phyloP scores from a whole-genome alignment of 495 filamentous ascomycete species.

The Xylaria grammica region DNA sequence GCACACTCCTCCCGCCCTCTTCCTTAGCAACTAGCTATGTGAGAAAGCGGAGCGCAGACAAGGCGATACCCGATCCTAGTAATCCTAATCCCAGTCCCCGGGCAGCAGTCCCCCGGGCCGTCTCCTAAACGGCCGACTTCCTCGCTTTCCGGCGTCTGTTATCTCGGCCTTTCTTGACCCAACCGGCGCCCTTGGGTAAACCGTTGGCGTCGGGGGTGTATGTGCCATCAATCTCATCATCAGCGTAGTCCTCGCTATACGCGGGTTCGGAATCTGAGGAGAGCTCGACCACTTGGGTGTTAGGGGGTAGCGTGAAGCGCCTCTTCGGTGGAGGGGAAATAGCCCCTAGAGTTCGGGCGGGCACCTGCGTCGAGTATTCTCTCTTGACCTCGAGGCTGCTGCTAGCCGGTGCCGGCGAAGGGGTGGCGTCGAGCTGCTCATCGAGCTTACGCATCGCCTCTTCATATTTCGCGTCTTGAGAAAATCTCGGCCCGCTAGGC shows the following conservation, averaged over 20 bases:
- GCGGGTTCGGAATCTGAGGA: conserved; percentile 45
- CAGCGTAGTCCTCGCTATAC: conserved; percentile 47
- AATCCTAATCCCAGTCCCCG: neutral
- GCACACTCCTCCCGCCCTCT: too few species aligned
- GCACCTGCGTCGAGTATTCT: conserved; percentile 8
- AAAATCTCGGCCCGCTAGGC: neutral
- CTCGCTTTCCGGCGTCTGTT: neutral
- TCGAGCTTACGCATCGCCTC: conserved; percentile 19
- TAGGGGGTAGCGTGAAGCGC: conserved; percentile 40
- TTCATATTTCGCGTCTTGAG: conserved; percentile 5
- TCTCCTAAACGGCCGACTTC: neutral
- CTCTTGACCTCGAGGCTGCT: conserved; percentile 4
- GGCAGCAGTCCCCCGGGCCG: neutral
- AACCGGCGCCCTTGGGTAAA: conserved; percentile 30
- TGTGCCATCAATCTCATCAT: conserved; percentile 48
- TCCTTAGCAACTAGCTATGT: too few species aligned
- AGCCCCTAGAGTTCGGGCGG: conserved; percentile 7
- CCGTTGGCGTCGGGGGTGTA: conserved; percentile 35
- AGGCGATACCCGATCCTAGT: neutral
- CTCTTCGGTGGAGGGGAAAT: conserved; percentile 27
- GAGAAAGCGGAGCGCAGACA: neutral
- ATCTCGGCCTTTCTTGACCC: conserved; percentile 31
- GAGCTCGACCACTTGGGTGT: conserved; percentile 47
- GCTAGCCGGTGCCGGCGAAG: neutral
- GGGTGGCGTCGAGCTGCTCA: neutral